These are phyloP conservation scores for Trichosporon sp. DNA, from an alignment of 1,284 basidiomycete genomes.

Conservation along the genomic window DNA sequence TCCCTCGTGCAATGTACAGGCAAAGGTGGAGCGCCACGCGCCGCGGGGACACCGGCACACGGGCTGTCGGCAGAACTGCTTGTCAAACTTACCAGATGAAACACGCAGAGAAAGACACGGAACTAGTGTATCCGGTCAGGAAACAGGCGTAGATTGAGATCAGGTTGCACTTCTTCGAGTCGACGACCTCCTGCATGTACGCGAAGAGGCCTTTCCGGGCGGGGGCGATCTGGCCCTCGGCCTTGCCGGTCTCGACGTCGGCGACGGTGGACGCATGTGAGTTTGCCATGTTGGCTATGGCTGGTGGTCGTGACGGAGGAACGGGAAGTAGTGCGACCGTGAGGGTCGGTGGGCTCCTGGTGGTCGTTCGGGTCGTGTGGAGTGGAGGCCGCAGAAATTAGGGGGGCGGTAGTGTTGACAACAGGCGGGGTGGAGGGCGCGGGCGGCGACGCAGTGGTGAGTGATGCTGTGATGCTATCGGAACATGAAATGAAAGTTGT, in stretches of 20 bases:
- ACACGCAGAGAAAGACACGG: conserved; percentile 67
- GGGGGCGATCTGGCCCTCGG: conserved; percentile 4
- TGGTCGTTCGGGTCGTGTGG: conserved; percentile 7
- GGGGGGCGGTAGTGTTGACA: background rate
- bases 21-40: background rate
- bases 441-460: background rate
- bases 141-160: conserved; percentile 77
- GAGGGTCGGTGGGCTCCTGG: background rate
- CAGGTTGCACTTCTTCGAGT: conserved; percentile 63
- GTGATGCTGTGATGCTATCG: conserved; percentile 1
- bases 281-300: background rate
- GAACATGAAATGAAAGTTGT: background rate
- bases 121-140: conserved; percentile 80
- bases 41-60: background rate
- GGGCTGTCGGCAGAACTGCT: background rate
- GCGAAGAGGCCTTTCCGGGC: background rate
- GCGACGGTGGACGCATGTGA: conserved; percentile 10
- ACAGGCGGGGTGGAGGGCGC: background rate
- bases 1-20: background rate
- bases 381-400: background rate
- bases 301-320: background rate
- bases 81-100: conserved; percentile 14
- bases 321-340: background rate
- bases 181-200: conserved; percentile 54
- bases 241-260: conserved; percentile 25